A percentile compares a stretch with the other conserved stretches of the same genome.
These are phyloP conservation scores for Colletotrichum chrysophilum DNA, from an alignment of 2,329 filamentous ascomycete genomes.

Conservation along the genomic window DNA sequence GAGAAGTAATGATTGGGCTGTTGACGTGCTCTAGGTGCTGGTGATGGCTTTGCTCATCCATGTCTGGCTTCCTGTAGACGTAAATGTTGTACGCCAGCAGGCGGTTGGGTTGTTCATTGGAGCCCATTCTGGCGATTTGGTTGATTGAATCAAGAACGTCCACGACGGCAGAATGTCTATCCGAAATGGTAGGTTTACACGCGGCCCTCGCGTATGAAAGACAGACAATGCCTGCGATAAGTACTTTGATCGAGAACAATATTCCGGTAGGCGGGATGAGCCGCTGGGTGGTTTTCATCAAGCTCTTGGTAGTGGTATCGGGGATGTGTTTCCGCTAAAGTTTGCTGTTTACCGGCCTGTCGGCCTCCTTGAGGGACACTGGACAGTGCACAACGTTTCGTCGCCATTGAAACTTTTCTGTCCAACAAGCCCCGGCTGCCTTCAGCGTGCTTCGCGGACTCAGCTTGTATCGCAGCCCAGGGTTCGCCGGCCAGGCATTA, in stretches of 20 bases:
- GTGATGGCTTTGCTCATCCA: conserved; percentile 3
- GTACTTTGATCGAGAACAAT: background rate
- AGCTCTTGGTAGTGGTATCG: background rate
- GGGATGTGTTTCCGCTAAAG: background rate
- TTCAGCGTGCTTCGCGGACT: background rate
- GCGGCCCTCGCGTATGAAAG: fast-evolving
- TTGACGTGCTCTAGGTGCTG: background rate
- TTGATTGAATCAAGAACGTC: background rate
- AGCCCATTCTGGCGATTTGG: background rate
- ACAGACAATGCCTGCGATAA: background rate
- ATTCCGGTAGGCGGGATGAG: background rate
- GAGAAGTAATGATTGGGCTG: background rate
- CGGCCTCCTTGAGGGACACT: background rate
- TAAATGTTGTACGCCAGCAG: background rate
- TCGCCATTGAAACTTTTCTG: background rate
- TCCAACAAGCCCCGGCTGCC: background rate
- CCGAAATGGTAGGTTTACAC: fast-evolving
- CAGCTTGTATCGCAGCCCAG: fast-evolving
- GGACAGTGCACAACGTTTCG: background rate
- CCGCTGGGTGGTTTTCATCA: background rate
- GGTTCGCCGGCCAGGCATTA: background rate
- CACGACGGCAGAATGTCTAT: background rate
- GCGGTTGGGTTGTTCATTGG: background rate
- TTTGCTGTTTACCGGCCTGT: background rate
- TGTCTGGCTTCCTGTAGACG: background rate